A percentile compares a stretch with the other conserved stretches of the same genome.
These are phyloP conservation scores for Phytophthora capsici DNA, from an alignment of 352 stramenopile species.

Conservation along the genomic window DNA sequence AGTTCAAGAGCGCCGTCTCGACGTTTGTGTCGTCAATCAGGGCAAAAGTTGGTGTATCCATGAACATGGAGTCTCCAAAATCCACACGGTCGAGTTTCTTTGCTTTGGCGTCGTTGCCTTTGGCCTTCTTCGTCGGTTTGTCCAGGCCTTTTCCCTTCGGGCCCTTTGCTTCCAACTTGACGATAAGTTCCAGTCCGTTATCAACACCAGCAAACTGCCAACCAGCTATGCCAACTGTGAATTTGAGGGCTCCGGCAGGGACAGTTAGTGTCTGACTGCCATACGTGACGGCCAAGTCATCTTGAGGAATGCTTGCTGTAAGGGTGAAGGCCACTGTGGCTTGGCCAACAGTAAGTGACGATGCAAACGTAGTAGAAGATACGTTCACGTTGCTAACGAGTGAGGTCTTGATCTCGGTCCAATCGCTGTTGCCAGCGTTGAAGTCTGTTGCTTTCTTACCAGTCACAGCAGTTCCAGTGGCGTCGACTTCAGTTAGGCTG, in stretches of 20 bases:
- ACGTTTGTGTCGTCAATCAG: conserved; percentile 22
- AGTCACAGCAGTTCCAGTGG: conserved; percentile 9
- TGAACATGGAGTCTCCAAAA: conserved; percentile 49
- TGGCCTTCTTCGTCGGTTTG: conserved; percentile 30
- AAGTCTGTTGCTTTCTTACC: conserved; percentile 24
- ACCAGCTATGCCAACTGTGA: conserved; percentile 37
- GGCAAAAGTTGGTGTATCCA: conserved; percentile 31
- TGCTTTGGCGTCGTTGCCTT: background rate
- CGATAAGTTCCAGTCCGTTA: conserved; percentile 40
- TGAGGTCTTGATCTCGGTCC: conserved; percentile 29
- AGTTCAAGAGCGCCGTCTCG: conserved; percentile 29
- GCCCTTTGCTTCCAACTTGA: conserved; percentile 41
- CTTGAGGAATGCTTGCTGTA: conserved; percentile 43
- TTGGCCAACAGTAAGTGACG: conserved; percentile 18
- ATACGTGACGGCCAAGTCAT: conserved; percentile 37
- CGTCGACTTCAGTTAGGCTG: conserved; percentile 41
- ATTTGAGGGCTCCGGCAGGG: conserved; percentile 49
- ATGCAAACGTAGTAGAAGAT: conserved; percentile 35
- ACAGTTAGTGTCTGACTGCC: conserved; percentile 40
- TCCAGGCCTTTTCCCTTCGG: conserved; percentile 9
- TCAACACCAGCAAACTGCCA: conserved; percentile 36
- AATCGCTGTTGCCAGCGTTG: conserved; percentile 27
- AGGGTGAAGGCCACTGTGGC: conserved; percentile 37
- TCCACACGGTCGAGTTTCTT: conserved; percentile 33
- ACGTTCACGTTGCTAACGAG: conserved; percentile 23